Conservation (phyloP, 352 stramenopile genomes). For the Pythium myriotylum region DNA sequence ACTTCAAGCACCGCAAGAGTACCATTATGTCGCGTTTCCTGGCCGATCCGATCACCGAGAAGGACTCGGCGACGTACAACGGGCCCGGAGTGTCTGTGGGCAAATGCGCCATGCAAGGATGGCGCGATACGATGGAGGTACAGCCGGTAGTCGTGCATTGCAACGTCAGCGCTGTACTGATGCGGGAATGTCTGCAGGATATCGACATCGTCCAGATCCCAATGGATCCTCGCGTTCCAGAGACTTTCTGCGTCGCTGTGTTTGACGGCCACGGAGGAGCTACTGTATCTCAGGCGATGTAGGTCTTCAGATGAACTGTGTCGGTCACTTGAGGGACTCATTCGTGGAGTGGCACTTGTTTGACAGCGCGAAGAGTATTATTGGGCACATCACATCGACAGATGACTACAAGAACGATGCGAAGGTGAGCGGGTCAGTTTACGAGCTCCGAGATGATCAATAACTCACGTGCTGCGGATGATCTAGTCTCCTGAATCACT, state of each 20-base stretch:
- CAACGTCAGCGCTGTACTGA: not conserved
- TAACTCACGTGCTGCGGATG: slow-evolving; percentile 1
- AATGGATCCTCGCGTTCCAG: slow-evolving; percentile 54
- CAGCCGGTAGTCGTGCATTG: not conserved
- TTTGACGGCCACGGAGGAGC: slow-evolving; percentile 86
- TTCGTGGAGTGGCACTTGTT: not conserved
- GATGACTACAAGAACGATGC: slow-evolving; percentile 76
- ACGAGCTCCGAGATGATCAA: not conserved
- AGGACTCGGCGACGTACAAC: slow-evolving; percentile 52
- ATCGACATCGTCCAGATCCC: slow-evolving; percentile 74
- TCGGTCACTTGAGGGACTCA: not conserved
- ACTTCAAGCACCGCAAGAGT: not conserved
- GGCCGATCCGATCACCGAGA: slow-evolving; percentile 76
- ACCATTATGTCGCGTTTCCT: slow-evolving; percentile 82
- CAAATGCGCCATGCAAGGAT: slow-evolving; percentile 81
- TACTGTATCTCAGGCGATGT: slow-evolving; percentile 71
- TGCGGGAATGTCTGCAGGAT: slow-evolving; percentile 40
- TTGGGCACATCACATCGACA: slow-evolving; percentile 59
- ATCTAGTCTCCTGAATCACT: slow-evolving; percentile 66
- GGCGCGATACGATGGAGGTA: slow-evolving; percentile 87
- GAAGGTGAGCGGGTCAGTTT: slow-evolving; percentile 32
- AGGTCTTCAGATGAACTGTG: slow-evolving; percentile 24
- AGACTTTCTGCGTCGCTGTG: slow-evolving; percentile 72
- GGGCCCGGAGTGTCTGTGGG: slow-evolving; percentile 60
- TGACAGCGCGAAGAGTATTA: slow-evolving; percentile 68